Conservation (phyloP, 2,329 filamentous ascomycete species). For the Paecilomyces dactylethromorphus region DNA sequence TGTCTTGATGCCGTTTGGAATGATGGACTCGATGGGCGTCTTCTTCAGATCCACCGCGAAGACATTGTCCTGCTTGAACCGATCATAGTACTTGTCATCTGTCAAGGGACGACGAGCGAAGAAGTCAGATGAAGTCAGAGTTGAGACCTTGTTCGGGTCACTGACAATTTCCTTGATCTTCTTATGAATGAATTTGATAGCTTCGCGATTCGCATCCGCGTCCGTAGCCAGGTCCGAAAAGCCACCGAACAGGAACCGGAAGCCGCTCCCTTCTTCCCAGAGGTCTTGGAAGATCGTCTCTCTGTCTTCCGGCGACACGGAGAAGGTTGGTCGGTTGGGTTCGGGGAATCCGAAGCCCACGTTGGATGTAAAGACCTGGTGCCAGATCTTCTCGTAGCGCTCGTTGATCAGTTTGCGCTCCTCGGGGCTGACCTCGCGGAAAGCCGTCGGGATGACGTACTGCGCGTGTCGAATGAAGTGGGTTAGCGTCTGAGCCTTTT, state of each 20-base stretch:
- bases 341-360: too few species aligned
- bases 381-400: not conserved
- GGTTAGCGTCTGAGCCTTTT: constrained; percentile 18
- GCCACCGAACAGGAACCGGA: constrained; percentile 29
- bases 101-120: constrained; percentile 13
- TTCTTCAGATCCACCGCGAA: constrained; percentile 33
- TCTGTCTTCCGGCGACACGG: too few species aligned
- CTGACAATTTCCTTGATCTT: constrained; percentile 24
- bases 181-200: constrained; percentile 30
- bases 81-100: constrained; percentile 15
- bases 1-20: constrained; percentile 31
- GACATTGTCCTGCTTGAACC: constrained; percentile 37
- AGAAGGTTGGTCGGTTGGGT: too few species aligned
- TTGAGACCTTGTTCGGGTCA: constrained; percentile 21
- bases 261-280: constrained; percentile 19
- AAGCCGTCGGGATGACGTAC: not conserved
- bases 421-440: too few species aligned
- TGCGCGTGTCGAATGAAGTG: constrained; percentile 14
- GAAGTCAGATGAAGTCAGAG: constrained; percentile 15
- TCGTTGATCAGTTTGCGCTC: too few species aligned
- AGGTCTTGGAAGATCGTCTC: not conserved
- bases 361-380: too few species aligned
- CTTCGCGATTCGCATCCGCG: constrained; percentile 31
- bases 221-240: constrained; percentile 32
- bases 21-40: constrained; percentile 16